Evolutionary conservation across 2,329 filamentous ascomycete genomes (phyloP).

Genomic region (Rugonectria rugulosa): DNA sequence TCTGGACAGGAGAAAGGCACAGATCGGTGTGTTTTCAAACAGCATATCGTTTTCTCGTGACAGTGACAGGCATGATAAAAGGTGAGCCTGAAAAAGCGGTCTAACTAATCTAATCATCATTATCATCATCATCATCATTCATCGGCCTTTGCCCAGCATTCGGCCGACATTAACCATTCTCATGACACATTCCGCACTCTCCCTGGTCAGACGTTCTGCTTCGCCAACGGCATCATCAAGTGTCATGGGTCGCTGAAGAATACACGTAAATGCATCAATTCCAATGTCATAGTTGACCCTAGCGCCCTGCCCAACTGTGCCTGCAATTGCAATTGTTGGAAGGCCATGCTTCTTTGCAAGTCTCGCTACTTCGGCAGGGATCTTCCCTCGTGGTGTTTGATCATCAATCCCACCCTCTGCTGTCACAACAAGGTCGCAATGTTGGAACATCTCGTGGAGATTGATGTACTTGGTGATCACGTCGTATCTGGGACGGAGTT

Average conservation of each 20-base stretch:
- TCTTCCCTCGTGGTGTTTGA: conserved; percentile 60
- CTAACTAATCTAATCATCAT: no score
- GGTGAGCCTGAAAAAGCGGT: no score
- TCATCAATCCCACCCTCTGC: conserved; percentile 61
- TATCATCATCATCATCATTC: no score
- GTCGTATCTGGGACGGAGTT: conserved; percentile 55
- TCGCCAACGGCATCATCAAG: conserved; percentile 42
- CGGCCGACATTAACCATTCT: conserved; percentile 43
- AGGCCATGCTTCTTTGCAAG: conserved; percentile 54
- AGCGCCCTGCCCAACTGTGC: conserved; percentile 46
- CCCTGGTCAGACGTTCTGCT: conserved; percentile 41
- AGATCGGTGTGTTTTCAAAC: background rate
- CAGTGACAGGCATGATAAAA: background rate
- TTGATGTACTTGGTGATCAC: conserved; percentile 60
- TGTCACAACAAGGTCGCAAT: conserved; percentile 59
- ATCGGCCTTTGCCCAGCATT: conserved; percentile 33
- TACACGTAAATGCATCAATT: conserved; percentile 45
- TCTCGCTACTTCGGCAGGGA: conserved; percentile 59
- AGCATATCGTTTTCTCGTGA: background rate
- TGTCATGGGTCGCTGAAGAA: conserved; percentile 42
- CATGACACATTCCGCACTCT: conserved; percentile 46
- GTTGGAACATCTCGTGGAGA: conserved; percentile 53
- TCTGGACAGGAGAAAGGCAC: background rate
- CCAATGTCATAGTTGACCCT: conserved; percentile 45
- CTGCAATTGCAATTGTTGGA: conserved; percentile 52